Evolutionary conservation across 371 early-diverging fungal species (phyloP).

Genomic region (Sporodiniella umbellata): DNA sequence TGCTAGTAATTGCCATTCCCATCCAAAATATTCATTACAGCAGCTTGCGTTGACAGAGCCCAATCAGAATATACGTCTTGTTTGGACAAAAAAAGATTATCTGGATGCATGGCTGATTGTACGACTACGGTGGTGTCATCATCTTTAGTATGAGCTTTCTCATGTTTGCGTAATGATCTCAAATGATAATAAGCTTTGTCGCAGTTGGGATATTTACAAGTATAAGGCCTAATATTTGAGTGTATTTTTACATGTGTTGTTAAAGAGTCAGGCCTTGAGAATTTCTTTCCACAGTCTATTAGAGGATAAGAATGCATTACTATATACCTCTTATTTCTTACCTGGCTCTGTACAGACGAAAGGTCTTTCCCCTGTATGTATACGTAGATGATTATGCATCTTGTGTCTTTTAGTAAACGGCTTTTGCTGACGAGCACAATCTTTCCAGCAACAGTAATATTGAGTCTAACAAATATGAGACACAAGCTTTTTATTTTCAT

Average conservation of each 20-base stretch:
- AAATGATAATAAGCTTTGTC: constrained; percentile 70
- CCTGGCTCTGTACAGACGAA: constrained; percentile 38
- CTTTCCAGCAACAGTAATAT: constrained; percentile 75
- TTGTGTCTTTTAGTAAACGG: constrained; percentile 84
- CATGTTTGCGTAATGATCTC: constrained; percentile 69
- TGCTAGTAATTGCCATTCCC: neutral
- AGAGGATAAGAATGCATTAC: constrained; percentile 2
- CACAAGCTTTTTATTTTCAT: neutral
- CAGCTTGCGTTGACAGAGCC: constrained; percentile 18
- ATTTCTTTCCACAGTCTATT: constrained; percentile 68
- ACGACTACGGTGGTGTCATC: constrained; percentile 1
- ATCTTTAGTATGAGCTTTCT: constrained; percentile 36
- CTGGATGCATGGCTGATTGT: constrained; percentile 7
- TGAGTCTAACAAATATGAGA: constrained; percentile 34
- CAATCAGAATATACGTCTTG: constrained; percentile 15
- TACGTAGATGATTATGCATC: constrained; percentile 78
- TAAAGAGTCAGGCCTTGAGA: constrained; percentile 80
- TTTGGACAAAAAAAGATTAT: constrained; percentile 2
- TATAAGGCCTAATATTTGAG: constrained; percentile 62
- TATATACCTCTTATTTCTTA: neutral
- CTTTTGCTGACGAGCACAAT: constrained; percentile 63
- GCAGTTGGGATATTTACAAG: constrained; percentile 53
- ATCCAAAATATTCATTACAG: constrained; percentile 18
- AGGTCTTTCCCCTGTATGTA: constrained; percentile 77
- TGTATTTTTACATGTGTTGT: constrained; percentile 83